Conservation (phyloP, 768 basidiomycete genomes). For the Lactifluus echinatus region DNA sequence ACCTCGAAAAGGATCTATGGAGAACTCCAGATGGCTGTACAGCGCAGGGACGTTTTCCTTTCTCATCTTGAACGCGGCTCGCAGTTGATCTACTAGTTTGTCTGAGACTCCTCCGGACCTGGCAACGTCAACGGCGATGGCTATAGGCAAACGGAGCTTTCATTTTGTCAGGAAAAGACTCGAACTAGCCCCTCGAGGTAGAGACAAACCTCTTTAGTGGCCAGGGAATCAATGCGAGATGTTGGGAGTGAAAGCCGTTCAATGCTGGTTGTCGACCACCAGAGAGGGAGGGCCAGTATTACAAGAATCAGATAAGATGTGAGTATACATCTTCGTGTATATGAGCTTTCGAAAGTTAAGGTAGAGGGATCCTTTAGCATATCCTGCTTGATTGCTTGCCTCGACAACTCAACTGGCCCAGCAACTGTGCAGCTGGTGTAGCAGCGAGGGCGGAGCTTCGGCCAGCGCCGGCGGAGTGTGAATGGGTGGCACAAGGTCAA, state of each 20-base stretch:
- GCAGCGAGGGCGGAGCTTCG: background rate
- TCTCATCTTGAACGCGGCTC: slow-evolving; percentile 6
- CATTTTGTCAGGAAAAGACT: background rate
- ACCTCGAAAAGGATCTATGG: slow-evolving; percentile 7
- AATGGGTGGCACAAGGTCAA: slow-evolving; percentile 12
- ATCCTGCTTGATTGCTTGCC: no score
- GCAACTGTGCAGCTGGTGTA: no score
- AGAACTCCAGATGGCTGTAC: slow-evolving; percentile 15
- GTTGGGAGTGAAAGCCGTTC: slow-evolving; percentile 65
- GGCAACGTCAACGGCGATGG: slow-evolving; percentile 1
- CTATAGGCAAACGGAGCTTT: slow-evolving; percentile 18
- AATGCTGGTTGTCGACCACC: slow-evolving; percentile 93
- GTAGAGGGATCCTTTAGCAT: slow-evolving; percentile 11
- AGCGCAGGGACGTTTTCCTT: background rate
- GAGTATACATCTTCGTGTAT: slow-evolving; percentile 48
- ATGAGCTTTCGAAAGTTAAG: slow-evolving; percentile 8
- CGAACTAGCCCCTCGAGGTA: background rate
- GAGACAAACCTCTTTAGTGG: slow-evolving; percentile 14
- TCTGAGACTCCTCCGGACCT: background rate
- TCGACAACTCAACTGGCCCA: no score
- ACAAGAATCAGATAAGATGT: slow-evolving; percentile 72
- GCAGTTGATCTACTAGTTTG: background rate
- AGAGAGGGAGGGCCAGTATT: slow-evolving; percentile 72
- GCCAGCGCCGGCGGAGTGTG: background rate
- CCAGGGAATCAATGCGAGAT: slow-evolving; percentile 8